phyloP scores from a whole-genome alignment of 495 filamentous ascomycete species.

The Xylaria scruposa region DNA sequence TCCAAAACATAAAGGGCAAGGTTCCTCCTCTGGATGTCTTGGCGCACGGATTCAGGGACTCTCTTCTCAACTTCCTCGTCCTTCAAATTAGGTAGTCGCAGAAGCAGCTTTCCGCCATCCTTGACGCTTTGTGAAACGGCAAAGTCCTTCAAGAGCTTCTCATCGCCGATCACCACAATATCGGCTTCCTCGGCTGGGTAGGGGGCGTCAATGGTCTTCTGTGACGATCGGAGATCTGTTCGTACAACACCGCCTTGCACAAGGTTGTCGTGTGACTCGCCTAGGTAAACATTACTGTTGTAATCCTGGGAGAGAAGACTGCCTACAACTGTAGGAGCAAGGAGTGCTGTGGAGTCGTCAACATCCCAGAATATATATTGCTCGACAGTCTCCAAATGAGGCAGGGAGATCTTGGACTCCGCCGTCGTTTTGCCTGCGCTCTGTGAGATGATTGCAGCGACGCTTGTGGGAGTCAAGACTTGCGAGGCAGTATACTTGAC shows the following conservation, averaged over 20 bases:
- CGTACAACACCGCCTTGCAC: conserved; percentile 84
- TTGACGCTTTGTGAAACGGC: conserved; percentile 75
- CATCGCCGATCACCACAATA: conserved; percentile 75
- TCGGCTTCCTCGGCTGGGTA: conserved; percentile 82
- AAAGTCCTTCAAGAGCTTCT: conserved; percentile 78
- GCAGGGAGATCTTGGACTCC: conserved; percentile 58
- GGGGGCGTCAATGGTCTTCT: conserved; percentile 80
- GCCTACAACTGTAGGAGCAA: conserved; percentile 70
- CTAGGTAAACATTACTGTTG: conserved; percentile 76
- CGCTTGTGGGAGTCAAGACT: conserved; percentile 78
- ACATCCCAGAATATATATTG: conserved; percentile 96
- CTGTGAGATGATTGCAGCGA: conserved; percentile 60
- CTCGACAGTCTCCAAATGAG: conserved; percentile 61
- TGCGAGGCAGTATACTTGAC: conserved; percentile 87
- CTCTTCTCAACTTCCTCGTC: conserved; percentile 91
- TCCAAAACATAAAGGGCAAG: conserved; percentile 78
- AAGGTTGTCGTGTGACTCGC: conserved; percentile 81
- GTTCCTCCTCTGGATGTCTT: conserved; percentile 69
- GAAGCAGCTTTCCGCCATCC: conserved; percentile 71
- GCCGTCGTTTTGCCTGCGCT: conserved; percentile 67
- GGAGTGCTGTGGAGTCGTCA: conserved; percentile 71
- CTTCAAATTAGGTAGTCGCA: conserved; percentile 78
- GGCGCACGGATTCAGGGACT: conserved; percentile 69
- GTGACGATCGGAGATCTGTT: conserved; percentile 84
- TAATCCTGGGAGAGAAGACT: conserved; percentile 77